Conservation (phyloP, 2,329 filamentous ascomycete species). For the Fusarium sp. region DNA sequence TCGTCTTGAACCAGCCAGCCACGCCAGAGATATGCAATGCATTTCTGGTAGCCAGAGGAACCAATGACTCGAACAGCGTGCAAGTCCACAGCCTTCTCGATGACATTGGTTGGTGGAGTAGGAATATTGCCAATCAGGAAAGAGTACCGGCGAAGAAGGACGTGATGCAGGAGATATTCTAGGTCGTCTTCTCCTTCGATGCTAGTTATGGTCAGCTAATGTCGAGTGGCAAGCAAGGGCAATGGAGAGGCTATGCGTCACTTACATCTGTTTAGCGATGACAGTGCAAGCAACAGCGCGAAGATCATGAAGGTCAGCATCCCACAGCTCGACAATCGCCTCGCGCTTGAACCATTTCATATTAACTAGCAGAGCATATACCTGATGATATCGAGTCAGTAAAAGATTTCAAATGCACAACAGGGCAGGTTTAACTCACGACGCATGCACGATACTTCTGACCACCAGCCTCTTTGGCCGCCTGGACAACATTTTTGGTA, state of each 20-base stretch:
- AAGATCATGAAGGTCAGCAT: slow-evolving; percentile 83
- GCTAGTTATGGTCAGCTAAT: slow-evolving; percentile 54
- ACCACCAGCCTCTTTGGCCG: slow-evolving; percentile 85
- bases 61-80: slow-evolving; percentile 91
- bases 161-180: slow-evolving; percentile 80
- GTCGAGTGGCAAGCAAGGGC: neutral
- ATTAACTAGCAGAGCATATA: slow-evolving; percentile 82
- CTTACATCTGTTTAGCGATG: slow-evolving; percentile 81
- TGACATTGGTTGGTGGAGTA: slow-evolving; percentile 83
- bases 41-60: slow-evolving; percentile 95
- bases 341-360: slow-evolving; percentile 83
- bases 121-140: slow-evolving; percentile 78
- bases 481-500: slow-evolving; percentile 80
- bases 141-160: slow-evolving; percentile 90
- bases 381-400: slow-evolving; percentile 43
- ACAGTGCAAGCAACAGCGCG: slow-evolving; percentile 89
- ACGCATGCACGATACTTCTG: slow-evolving; percentile 81
- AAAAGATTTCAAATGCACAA: neutral
- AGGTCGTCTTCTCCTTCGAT: slow-evolving; percentile 89
- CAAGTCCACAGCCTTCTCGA: slow-evolving; percentile 93
- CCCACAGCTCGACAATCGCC: slow-evolving; percentile 86
- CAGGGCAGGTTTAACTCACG: slow-evolving; percentile 50
- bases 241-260: neutral
- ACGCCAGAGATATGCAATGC: slow-evolving; percentile 90
- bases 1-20: slow-evolving; percentile 98